Conservation (phyloP, 352 stramenopile genomes). For the Stephanocyclus meneghinianus region DNA sequence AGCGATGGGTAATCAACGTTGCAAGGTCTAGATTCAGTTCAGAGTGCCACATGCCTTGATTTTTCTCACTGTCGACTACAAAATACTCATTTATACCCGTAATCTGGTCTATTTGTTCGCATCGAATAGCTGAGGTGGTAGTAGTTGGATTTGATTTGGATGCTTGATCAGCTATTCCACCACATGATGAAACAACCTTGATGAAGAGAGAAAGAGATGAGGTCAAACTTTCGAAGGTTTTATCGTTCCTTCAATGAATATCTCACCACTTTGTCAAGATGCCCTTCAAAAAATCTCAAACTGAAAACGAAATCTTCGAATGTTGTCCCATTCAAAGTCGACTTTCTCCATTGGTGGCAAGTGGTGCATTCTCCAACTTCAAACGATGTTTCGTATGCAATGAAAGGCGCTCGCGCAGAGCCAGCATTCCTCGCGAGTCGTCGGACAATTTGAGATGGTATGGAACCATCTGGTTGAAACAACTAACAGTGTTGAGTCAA, state of each 20-base stretch:
- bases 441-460: conserved; percentile 43
- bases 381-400: conserved; percentile 67
- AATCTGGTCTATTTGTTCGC: conserved; percentile 40
- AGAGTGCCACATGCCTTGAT: conserved; percentile 44
- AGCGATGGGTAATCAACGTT: conserved; percentile 41
- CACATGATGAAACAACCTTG: conserved; percentile 22
- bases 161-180: conserved; percentile 20
- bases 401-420: conserved; percentile 48
- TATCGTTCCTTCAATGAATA: not conserved
- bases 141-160: conserved; percentile 5
- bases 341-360: conserved; percentile 76
- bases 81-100: conserved; percentile 61
- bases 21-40: conserved; percentile 48
- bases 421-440: conserved; percentile 60
- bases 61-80: conserved; percentile 44
- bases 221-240: not conserved
- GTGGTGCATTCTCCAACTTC: conserved; percentile 72
- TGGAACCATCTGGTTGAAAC: conserved; percentile 58
- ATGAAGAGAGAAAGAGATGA: conserved; percentile 10
- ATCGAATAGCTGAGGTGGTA: conserved; percentile 25
- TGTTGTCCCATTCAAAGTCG: conserved; percentile 47
- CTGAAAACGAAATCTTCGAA: conserved; percentile 64
- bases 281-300: conserved; percentile 50
- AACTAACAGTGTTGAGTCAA: conserved; percentile 26
- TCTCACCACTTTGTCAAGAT: conserved; percentile 58